Percentiles rank a stretch among this genome's conserved stretches.
Conservation (phyloP, 2,329 filamentous ascomycete genomes). For the Ascosphaera acerosa region DNA sequence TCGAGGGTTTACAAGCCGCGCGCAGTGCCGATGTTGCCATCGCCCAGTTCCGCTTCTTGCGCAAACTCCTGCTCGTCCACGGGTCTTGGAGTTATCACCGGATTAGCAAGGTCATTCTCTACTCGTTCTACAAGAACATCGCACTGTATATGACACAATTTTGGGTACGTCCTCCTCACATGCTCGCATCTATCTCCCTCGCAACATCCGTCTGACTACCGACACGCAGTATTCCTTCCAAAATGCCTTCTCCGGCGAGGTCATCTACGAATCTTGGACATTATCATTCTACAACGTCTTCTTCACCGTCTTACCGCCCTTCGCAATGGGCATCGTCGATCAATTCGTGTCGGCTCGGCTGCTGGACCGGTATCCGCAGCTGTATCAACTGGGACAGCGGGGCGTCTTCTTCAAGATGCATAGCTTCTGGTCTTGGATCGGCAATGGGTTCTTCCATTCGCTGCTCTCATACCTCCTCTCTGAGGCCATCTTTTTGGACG, state of each 20-base stretch:
- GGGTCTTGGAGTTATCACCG: constrained; percentile 96
- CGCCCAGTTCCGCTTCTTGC: constrained; percentile 81
- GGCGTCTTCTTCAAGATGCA: constrained; percentile 84
- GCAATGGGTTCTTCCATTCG: constrained; percentile 88
- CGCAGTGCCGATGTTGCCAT: constrained; percentile 90
- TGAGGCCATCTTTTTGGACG: constrained; percentile 56
- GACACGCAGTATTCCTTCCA: constrained; percentile 62
- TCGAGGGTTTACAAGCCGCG: constrained; percentile 90
- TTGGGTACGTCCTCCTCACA: constrained; percentile 40
- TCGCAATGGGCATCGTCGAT: constrained; percentile 88
- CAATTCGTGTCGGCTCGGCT: constrained; percentile 90
- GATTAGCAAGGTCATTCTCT: constrained; percentile 87
- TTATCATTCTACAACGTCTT: constrained; percentile 99
- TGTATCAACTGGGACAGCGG: constrained; percentile 80
- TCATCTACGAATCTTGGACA: constrained; percentile 98
- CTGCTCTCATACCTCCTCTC: constrained; percentile 73
- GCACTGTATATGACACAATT: constrained; percentile 98
- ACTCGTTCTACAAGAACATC: constrained; percentile 99
- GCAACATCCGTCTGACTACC: no score
- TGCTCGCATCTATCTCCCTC: no score
- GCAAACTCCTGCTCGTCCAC: constrained; percentile 83
- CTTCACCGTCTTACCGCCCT: constrained; percentile 79
- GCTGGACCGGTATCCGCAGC: constrained; percentile 82
- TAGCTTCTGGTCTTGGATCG: constrained; percentile 80
- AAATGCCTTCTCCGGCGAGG: constrained; percentile 90